phyloP scores from a whole-genome alignment of 306 rosid species.

The Cotoneaster glaucophyllus region DNA sequence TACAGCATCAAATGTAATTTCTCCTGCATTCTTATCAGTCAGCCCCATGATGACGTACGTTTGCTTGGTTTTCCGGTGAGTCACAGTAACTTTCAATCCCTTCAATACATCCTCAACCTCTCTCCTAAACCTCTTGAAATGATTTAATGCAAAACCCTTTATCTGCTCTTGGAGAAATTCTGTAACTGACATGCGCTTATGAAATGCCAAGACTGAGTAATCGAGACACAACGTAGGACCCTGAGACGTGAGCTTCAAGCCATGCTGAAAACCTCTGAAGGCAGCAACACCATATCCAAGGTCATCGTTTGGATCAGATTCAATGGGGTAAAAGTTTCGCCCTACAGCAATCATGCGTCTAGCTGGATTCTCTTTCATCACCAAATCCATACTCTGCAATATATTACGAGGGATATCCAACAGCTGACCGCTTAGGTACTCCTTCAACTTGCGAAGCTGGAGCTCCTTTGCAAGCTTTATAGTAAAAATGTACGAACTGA shows the following conservation, averaged over 20 bases:
- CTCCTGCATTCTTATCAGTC: slow-evolving; percentile 27
- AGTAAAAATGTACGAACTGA: slow-evolving; percentile 30
- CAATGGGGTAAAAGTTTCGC: slow-evolving; percentile 41
- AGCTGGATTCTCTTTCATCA: slow-evolving; percentile 63
- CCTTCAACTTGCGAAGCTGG: slow-evolving; percentile 39
- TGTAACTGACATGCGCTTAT: slow-evolving; percentile 41
- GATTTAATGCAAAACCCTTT: slow-evolving; percentile 21
- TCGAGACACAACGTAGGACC: slow-evolving; percentile 62
- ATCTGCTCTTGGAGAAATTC: slow-evolving; percentile 44
- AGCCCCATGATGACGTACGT: slow-evolving; percentile 40
- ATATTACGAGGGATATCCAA: slow-evolving; percentile 54
- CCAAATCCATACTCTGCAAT: slow-evolving; percentile 71
- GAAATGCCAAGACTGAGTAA: slow-evolving; percentile 70
- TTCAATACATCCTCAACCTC: slow-evolving; percentile 26
- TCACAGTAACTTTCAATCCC: slow-evolving; percentile 57
- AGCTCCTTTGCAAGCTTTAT: slow-evolving; percentile 43
- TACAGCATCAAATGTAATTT: slow-evolving; percentile 36
- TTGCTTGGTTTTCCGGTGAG: slow-evolving; percentile 53
- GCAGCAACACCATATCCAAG: slow-evolving; percentile 47
- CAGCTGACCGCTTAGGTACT: slow-evolving; percentile 40
- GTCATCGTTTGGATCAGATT: slow-evolving; percentile 30
- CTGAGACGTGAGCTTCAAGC: slow-evolving; percentile 54
- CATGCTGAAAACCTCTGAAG: slow-evolving; percentile 48
- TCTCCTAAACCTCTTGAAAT: slow-evolving; percentile 30
- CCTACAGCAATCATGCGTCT: slow-evolving; percentile 50